phyloP scores from a whole-genome alignment of 2,329 filamentous ascomycete species.

The Dryadomyces quercus-mongolicae region DNA sequence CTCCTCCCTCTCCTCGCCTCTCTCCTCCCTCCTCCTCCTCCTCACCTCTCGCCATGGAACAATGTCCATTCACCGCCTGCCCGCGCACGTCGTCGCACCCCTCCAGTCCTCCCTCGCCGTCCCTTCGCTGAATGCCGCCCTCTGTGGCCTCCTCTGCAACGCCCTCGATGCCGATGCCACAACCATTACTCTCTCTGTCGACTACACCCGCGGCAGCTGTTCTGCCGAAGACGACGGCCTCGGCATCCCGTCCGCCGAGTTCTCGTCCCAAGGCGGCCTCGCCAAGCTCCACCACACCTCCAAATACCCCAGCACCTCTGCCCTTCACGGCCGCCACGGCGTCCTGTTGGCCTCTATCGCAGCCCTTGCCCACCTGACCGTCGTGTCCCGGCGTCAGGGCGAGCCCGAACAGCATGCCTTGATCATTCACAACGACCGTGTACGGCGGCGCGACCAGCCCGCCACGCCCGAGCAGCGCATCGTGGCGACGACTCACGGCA shows the following conservation, averaged over 20 bases:
- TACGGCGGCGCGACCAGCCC: slow-evolving; percentile 52
- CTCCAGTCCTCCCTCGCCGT: slow-evolving; percentile 79
- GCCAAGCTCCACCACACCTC: slow-evolving; percentile 71
- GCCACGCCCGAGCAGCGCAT: slow-evolving; percentile 44
- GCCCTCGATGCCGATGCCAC: slow-evolving; percentile 67
- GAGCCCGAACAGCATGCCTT: slow-evolving; percentile 54
- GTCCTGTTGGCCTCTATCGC: slow-evolving; percentile 68
- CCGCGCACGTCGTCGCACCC: slow-evolving; percentile 58
- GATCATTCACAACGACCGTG: slow-evolving; percentile 55
- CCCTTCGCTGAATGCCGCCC: slow-evolving; percentile 58
- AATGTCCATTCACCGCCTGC: slow-evolving; percentile 59
- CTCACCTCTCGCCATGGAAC: no score
- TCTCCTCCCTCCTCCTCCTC: no score
- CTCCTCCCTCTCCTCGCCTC: no score
- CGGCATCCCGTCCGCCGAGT: slow-evolving; percentile 66
- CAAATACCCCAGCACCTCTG: slow-evolving; percentile 39
- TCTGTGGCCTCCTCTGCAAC: slow-evolving; percentile 67
- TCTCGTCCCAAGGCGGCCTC: slow-evolving; percentile 58
- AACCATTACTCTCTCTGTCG: slow-evolving; percentile 57
- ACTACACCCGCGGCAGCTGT: slow-evolving; percentile 66
- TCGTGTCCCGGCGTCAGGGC: slow-evolving; percentile 57
- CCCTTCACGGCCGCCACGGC: slow-evolving; percentile 55
- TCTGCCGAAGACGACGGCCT: slow-evolving; percentile 72
- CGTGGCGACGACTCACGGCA: slow-evolving; percentile 49
- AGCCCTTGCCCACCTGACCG: slow-evolving; percentile 60